Evolutionary conservation across 805 yeast species (phyloP), one percentile per base, ranked within the genome.

Genomic region (Komagataella ulmi): DNA sequence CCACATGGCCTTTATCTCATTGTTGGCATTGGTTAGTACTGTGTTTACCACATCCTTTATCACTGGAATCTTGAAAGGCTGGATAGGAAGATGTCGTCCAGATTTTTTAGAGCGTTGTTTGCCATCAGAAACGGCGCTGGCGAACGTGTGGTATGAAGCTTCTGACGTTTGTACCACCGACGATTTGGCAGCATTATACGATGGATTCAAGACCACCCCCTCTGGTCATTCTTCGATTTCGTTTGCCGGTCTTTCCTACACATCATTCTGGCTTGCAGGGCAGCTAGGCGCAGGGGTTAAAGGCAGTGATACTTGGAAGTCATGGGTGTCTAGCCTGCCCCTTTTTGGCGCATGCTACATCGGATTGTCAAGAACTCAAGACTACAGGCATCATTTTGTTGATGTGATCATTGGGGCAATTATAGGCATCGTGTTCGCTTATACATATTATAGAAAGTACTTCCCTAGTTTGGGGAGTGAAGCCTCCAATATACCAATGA

Each of bases 41-140:
- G 69, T 85, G 52, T 72, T 79, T 17, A 66, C 81, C 14, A 79
- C 86, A 24, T 73, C 80, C 46, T 69, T 83, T 24, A 60, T 85
- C 50, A 87, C 96, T 3, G 88, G 88, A 60, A 69, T 82, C 12
- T 63, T 88, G 54, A 91, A 91, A 68, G 81, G 83, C 61, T 80
- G 86, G 80, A 79, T 91, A 52, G 97, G 97, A 4, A 77, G 97
- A 61, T 87, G 84, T 55, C 74, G 99, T 54, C 99, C 99, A 0
- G 99, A 91, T 66, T 87, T 90, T 62, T 66, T 91, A 50, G 87
- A 88, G 5, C 75, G 98, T 57, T 91, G 98, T 65, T 61, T 74
- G 18, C 97, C 97, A 3, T 69, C 67, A 36, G 65, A 66, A 1
- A 81, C 70, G 49, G 74, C 90, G 0, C 83, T 90, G 1, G 57